Evolutionary conservation across 139 green algal species (phyloP), one percentile per base, ranked within the genome.

Genomic region (Ostreobium quekettii): DNA sequence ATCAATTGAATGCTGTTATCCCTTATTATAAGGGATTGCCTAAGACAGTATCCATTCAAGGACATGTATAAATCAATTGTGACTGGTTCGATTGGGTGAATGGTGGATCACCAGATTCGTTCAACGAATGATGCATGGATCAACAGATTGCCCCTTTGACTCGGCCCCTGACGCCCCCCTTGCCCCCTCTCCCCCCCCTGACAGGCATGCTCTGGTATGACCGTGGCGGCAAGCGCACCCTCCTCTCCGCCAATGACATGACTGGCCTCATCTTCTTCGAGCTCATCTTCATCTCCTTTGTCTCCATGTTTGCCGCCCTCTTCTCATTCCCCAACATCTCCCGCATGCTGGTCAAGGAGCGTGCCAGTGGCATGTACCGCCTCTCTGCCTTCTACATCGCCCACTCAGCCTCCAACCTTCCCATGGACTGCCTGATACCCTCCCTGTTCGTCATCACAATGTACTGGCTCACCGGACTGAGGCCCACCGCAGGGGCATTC

Each of bases 351-450:
- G 32, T 82, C 35, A 88, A 86, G 75, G 82, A 88, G 77, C 64
- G 82, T 0, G 63, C 76, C 37, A 64, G 47, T n/a, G 64, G 64
- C 60, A 95, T 96, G 90, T 95, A 95, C 81, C 71, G 83, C 4
- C 71, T 95, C 35, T 87, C 77, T 7, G 84, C 88, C 6, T 95
- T 90, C 81, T 96, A 92, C 82, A 33, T 86, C 33, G 81, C 90
- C 1, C 77, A 82, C n/a, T 83, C 75, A 1, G 32, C 61, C 2
- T 78, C 74, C 2, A 85, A 94, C 56, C 60, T 95, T 36, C 89
- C 89, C 24, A 83, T 93, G 71, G 87, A 93, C 73, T 83, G 77
- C 48, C 36, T 86, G 28, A 59, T 87, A 19, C 82, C 84, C 3
- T 67, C 62, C 1, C 66, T 87, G 19, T 86, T 88, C 64, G 47